Conservation (phyloP, 352 stramenopile genomes). For the Globisporangium uncinulatum region DNA sequence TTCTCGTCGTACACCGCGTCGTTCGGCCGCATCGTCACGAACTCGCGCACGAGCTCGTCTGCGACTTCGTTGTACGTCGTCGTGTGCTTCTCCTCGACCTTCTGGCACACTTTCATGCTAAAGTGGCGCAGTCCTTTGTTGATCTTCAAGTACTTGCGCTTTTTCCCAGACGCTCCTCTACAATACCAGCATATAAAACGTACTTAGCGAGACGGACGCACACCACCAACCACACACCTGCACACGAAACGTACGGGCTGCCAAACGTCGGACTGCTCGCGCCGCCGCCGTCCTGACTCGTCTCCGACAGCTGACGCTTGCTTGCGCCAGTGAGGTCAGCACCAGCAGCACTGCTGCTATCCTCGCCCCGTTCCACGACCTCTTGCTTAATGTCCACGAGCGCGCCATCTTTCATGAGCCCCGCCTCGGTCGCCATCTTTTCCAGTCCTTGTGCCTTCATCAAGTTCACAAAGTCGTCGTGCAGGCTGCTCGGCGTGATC, state of each 20-base stretch:
- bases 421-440: slow-evolving; percentile 77
- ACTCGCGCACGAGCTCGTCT: slow-evolving; percentile 91
- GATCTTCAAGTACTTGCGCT: slow-evolving; percentile 78
- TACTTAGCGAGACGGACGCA: not conserved
- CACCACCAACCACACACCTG: not conserved
- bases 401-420: slow-evolving; percentile 66
- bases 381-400: slow-evolving; percentile 60
- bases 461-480: slow-evolving; percentile 84
- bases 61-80: slow-evolving; percentile 95
- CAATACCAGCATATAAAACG: slow-evolving; percentile 3
- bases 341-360: not conserved
- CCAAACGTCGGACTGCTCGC: slow-evolving; percentile 43
- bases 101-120: slow-evolving; percentile 95
- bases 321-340: not conserved
- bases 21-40: slow-evolving; percentile 79
- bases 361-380: slow-evolving; percentile 9
- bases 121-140: slow-evolving; percentile 93
- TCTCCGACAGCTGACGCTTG: slow-evolving; percentile 23
- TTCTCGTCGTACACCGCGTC: slow-evolving; percentile 91
- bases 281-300: slow-evolving; percentile 16
- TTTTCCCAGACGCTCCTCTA: slow-evolving; percentile 49
- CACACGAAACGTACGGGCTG: slow-evolving; percentile 42
- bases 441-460: slow-evolving; percentile 82
- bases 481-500: slow-evolving; percentile 66
- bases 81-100: slow-evolving; percentile 94